Evolutionary conservation across 1,139 yeast species (phyloP).

Genomic region (Zygoascus sp.): DNA sequence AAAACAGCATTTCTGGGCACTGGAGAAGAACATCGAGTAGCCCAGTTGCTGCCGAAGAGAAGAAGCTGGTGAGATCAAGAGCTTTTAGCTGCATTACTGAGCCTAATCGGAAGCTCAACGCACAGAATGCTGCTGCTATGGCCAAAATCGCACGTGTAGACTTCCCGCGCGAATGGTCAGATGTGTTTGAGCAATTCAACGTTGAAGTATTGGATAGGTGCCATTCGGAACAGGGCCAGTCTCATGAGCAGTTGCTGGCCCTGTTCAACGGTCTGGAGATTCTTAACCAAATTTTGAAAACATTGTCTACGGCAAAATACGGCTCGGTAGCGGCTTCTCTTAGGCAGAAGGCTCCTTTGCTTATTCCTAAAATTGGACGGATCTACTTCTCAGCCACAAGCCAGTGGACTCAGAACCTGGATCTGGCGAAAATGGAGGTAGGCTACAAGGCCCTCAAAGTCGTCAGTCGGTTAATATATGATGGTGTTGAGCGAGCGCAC

Average conservation of each 20-base stretch:
- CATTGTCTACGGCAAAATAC: conserved; percentile 67
- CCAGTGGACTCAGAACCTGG: conserved; percentile 47
- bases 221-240: conserved; percentile 25
- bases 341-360: conserved; percentile 62
- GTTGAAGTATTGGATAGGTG: background rate
- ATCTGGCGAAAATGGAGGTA: conserved; percentile 51
- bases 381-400: conserved; percentile 57
- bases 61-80: conserved; percentile 52
- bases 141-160: conserved; percentile 77
- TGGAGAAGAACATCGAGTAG: conserved; percentile 66
- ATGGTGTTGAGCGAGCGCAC: conserved; percentile 70
- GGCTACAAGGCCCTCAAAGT: conserved; percentile 76
- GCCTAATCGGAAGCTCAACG: conserved; percentile 63
- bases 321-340: conserved; percentile 79
- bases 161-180: conserved; percentile 85
- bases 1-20: conserved; percentile 76
- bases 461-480: conserved; percentile 66
- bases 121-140: conserved; percentile 81
- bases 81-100: conserved; percentile 61
- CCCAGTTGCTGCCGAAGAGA: conserved; percentile 66
- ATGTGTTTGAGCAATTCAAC: conserved; percentile 61
- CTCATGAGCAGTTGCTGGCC: conserved; percentile 44
- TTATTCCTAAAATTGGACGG: conserved; percentile 56
- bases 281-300: conserved; percentile 72
- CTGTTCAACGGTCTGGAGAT: conserved; percentile 61